phyloP scores from a whole-genome alignment of 116 monocot species.

The Dioscorea cayenensis region DNA sequence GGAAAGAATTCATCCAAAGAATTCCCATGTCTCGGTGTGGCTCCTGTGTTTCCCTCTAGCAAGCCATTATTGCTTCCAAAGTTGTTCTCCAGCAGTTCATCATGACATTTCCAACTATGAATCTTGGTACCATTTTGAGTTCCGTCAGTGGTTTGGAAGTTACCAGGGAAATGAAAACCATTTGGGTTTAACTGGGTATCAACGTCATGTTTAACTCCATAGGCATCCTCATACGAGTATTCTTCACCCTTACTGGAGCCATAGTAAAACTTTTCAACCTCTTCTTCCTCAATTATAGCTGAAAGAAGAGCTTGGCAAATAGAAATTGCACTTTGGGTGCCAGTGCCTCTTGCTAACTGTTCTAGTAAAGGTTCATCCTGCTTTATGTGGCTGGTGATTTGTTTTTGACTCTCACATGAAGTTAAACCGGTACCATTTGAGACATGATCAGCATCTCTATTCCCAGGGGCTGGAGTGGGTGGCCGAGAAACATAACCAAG shows the following conservation, averaged over 20 bases:
- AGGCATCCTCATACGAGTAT: constrained; percentile 15
- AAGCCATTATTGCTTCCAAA: constrained; percentile 15
- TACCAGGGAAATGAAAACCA: constrained; percentile 7
- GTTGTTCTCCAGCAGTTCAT: constrained; percentile 15
- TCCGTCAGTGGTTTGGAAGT: constrained; percentile 18
- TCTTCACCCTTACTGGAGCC: constrained; percentile 18
- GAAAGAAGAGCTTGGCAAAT: constrained; percentile 64
- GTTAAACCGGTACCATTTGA: constrained; percentile 23
- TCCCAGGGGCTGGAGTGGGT: constrained; percentile 18
- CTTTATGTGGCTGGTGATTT: constrained; percentile 8
- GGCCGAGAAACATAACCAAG: constrained; percentile 15
- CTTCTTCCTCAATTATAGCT: constrained; percentile 56
- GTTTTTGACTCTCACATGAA: constrained; percentile 9
- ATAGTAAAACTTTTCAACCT: constrained; percentile 25
- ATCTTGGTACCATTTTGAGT: constrained; percentile 16
- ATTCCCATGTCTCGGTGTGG: constrained; percentile 4
- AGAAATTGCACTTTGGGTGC: constrained; percentile 27
- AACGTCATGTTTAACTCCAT: constrained; percentile 21
- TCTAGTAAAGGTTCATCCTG: constrained; percentile 35
- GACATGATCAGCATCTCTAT: constrained; percentile 9
- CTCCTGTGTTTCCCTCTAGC: background rate
- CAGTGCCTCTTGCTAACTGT: constrained; percentile 33
- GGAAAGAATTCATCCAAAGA: constrained; percentile 13
- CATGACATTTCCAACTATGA: constrained; percentile 18
- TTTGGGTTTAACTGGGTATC: constrained; percentile 32